Evolutionary conservation across 2,329 filamentous ascomycete species (phyloP), one percentile per base, ranked within the genome.

Genomic region (Ascochyta clinopodiicola): DNA sequence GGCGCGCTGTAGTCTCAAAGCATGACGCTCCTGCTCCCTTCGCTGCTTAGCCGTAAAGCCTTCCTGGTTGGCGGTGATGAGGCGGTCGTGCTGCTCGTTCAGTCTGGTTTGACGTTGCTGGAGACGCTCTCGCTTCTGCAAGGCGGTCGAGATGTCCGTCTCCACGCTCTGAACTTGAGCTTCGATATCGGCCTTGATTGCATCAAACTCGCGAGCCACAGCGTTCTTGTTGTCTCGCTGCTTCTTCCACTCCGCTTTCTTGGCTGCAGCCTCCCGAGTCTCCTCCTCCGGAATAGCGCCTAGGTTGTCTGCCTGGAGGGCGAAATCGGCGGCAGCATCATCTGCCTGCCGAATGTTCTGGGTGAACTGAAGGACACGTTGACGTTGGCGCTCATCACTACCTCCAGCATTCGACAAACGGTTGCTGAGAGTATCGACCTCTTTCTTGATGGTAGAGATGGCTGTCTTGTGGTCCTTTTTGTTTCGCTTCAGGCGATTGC

Each of bases 381-480:
- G 88, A 62, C 86, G 84, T 65, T 88, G 84, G 70, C 90, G 88
- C 68, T 93, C 90, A 73, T 94, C 90, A 63, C 86, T 87, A 56
- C 88, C 87, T 59, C 89, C 89, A 32, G 88, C 77, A 45, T 78
- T 88, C 52, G 87, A 82, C 40, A 91, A 84, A 61, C 87, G 86
- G 56, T 82, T 82, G 56, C 84, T 84, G 34, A 90, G 81, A 44
- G 83, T 84, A 66, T 92, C 89, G 59, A 91, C 89, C 66, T 94
- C 90, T 73, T 88, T 91, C 68, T 84, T 87, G 64, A 90, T 77
- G 19, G 83, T 78, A 62, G 88, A 87, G 59, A 88, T 80, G 61
- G 86, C 86, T 45, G 84, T 83, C 70, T 90, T 89, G 76, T 90
- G 90, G 56, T 93, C 90, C 73, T 90, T 91, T 59, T 89, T 88